Conservation (phyloP, 441 rosid genomes). For the Lepidium campestre region DNA sequence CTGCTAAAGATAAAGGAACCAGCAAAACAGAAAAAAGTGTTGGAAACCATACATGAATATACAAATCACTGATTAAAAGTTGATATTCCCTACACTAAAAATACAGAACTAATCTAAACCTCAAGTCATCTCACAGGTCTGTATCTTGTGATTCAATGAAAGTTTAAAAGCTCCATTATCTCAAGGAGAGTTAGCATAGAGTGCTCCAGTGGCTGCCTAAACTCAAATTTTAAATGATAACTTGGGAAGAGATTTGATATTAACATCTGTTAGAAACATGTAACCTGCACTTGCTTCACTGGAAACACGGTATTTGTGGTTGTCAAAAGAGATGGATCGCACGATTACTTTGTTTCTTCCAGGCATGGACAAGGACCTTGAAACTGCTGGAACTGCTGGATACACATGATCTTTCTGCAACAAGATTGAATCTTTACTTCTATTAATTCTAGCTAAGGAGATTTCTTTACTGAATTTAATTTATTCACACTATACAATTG, state of each 20-base stretch:
- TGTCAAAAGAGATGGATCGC: constrained; percentile 62
- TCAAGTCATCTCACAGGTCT: background rate
- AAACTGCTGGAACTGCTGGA: constrained; percentile 46
- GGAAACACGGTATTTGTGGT: constrained; percentile 34
- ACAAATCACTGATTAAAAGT: background rate
- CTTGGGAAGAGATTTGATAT: background rate
- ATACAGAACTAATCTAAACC: background rate
- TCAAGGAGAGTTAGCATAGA: background rate
- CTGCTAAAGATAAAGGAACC: constrained; percentile 34
- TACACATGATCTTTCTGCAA: constrained; percentile 52
- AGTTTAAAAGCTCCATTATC: background rate
- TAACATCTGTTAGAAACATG: background rate
- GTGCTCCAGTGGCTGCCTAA: background rate
- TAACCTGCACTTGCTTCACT: constrained; percentile 57
- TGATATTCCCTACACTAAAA: background rate
- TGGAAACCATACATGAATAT: background rate
- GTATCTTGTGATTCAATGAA: constrained; percentile 1
- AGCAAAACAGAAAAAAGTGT: background rate
- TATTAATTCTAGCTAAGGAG: background rate
- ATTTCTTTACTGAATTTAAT: background rate
- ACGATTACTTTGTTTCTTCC: constrained; percentile 77
- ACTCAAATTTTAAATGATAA: background rate
- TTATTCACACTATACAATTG: background rate
- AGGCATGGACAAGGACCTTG: constrained; percentile 82
- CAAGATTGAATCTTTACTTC: constrained; percentile 8